Evolutionary conservation across 768 basidiomycete species (phyloP).

Genomic region (Rossbeevera mucosa): DNA sequence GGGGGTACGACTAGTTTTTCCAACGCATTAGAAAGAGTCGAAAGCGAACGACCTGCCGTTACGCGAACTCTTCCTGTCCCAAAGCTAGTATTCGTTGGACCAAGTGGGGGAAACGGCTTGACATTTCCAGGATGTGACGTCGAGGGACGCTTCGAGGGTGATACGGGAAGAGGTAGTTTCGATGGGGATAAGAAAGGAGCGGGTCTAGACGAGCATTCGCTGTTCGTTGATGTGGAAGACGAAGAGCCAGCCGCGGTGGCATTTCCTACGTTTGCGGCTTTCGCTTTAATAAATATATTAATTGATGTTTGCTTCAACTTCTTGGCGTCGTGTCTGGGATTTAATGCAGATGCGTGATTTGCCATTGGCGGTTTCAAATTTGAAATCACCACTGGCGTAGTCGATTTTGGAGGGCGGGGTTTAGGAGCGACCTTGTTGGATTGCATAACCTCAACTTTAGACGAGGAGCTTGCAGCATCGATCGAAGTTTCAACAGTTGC

Average conservation of each 20-base stretch:
- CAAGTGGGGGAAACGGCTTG: conserved; percentile 5
- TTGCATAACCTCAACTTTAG: neutral
- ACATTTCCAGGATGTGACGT: conserved; percentile 4
- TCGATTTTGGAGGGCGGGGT: conserved; percentile 9
- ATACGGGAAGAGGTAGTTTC: conserved; percentile 26
- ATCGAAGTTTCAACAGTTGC: neutral
- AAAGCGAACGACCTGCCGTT: conserved; percentile 41
- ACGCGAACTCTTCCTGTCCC: conserved; percentile 1
- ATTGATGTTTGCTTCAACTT: conserved; percentile 28
- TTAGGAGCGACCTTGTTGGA: conserved; percentile 3
- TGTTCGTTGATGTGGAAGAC: conserved; percentile 6
- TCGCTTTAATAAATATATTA: conserved; percentile 18
- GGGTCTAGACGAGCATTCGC: conserved; percentile 6
- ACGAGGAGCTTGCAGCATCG: neutral
- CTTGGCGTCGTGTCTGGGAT: conserved; percentile 5
- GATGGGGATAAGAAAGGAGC: conserved; percentile 21
- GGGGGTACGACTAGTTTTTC: conserved; percentile 67
- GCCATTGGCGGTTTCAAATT: conserved; percentile 2
- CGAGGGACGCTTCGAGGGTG: conserved; percentile 15
- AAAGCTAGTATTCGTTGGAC: neutral
- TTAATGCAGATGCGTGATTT: conserved; percentile 6
- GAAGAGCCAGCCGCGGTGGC: neutral
- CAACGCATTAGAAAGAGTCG: conserved; percentile 61
- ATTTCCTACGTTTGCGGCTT: neutral
- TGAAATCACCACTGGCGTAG: neutral